Conservation (phyloP, 495 filamentous ascomycete genomes). For the Bombardia bombarda region DNA sequence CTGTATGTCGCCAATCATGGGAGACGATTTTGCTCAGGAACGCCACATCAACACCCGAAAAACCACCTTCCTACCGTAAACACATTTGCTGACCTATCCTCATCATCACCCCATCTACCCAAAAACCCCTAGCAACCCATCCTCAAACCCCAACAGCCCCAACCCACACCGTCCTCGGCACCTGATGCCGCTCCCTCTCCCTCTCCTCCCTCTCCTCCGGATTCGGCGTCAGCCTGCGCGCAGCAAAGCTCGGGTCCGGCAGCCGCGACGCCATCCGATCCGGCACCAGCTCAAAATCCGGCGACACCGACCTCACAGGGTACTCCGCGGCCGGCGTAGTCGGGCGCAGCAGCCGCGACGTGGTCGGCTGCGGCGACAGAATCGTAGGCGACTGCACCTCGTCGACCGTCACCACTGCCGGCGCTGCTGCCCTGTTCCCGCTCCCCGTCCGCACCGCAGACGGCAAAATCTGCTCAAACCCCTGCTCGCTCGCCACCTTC, state of each 20-base stretch:
- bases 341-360: constrained; percentile 31
- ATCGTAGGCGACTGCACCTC: constrained; percentile 36
- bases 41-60: too few species aligned
- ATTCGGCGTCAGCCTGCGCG: constrained; percentile 33
- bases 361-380: constrained; percentile 37
- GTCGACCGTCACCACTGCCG: constrained; percentile 10
- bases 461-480: constrained; percentile 53
- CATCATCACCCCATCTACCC: too few species aligned
- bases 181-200: not conserved
- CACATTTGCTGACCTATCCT: too few species aligned
- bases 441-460: constrained; percentile 36
- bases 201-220: constrained; percentile 24
- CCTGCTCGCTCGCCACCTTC: constrained; percentile 44
- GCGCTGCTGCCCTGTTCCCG: constrained; percentile 7
- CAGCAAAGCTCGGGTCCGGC: constrained; percentile 39
- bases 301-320: constrained; percentile 34
- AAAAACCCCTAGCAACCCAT: not conserved
- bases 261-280: constrained; percentile 64
- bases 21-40: too few species aligned
- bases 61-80: too few species aligned
- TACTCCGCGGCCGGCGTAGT: constrained; percentile 42
- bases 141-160: constrained; percentile 1
- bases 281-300: constrained; percentile 44
- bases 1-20: too few species aligned
- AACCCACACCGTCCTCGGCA: not conserved